Evolutionary conservation across 1,284 basidiomycete species (phyloP).

Genomic region (Rhodotorula sp.): DNA sequence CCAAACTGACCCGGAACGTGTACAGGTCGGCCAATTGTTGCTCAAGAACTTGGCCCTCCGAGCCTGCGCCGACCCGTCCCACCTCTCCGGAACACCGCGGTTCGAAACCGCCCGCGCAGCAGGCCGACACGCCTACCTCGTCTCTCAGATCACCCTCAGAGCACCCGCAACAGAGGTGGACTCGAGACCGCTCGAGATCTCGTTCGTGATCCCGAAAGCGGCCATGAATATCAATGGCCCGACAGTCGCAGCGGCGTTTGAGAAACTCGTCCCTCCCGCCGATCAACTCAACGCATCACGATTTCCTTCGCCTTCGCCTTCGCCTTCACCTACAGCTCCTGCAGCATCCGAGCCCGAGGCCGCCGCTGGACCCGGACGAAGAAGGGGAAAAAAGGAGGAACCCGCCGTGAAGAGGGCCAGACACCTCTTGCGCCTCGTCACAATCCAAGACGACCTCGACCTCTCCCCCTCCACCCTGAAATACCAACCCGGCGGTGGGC

Average conservation of each 20-base stretch:
- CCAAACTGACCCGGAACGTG: neutral
- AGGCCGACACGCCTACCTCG: slow-evolving; percentile 2
- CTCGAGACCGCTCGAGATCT: slow-evolving; percentile 13
- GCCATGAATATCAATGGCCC: slow-evolving; percentile 36
- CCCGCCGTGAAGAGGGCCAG: slow-evolving; percentile 1
- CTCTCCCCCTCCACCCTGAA: slow-evolving; percentile 6
- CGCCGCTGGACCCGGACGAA: neutral
- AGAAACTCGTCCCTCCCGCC: slow-evolving; percentile 9
- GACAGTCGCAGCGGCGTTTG: neutral
- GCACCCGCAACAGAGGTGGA: neutral
- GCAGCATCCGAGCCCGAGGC: too few species aligned
- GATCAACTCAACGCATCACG: neutral
- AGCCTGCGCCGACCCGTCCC: slow-evolving; percentile 9
- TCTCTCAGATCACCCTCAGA: slow-evolving; percentile 10
- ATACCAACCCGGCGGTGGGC: slow-evolving; percentile 24
- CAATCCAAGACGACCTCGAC: slow-evolving; percentile 36
- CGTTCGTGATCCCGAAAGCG: slow-evolving; percentile 26
- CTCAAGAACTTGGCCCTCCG: slow-evolving; percentile 24
- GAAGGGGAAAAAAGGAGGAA: neutral
- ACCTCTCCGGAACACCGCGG: neutral
- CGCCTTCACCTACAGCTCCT: neutral
- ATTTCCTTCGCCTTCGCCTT: neutral
- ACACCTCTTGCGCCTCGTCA: slow-evolving; percentile 24
- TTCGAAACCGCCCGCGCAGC: slow-evolving; percentile 4
- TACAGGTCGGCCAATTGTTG: slow-evolving; percentile 32